These are phyloP conservation scores for Monilinia vaccinii-corymbosi DNA, from an alignment of 2,329 filamentous ascomycete species.

Conservation along the genomic window DNA sequence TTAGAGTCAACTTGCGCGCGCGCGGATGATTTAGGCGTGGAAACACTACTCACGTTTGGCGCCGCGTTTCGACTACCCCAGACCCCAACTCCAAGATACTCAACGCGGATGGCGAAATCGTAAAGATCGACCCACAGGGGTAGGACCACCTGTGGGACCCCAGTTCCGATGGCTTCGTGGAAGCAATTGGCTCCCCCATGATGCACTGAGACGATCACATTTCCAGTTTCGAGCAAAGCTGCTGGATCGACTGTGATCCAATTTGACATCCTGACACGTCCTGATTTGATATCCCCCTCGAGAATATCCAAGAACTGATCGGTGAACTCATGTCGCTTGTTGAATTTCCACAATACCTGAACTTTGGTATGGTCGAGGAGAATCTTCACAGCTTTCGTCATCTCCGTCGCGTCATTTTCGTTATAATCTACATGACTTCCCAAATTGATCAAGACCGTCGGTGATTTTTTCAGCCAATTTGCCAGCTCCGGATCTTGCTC, in stretches of 20 bases:
- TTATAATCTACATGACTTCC: conserved; percentile 28
- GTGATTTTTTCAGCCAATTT: conserved; percentile 33
- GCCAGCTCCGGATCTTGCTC: conserved; percentile 34
- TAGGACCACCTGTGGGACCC: conserved; percentile 37
- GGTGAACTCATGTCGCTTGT: neutral
- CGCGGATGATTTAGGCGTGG: neutral
- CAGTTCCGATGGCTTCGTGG: conserved; percentile 35
- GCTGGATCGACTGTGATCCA: conserved; percentile 11
- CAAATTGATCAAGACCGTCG: conserved; percentile 38
- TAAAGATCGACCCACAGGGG: conserved; percentile 38
- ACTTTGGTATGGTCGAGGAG: conserved; percentile 27
- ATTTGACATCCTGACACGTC: conserved; percentile 4
- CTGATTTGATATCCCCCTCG: neutral
- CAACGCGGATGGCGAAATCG: conserved; percentile 34
- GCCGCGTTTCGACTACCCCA: conserved; percentile 14
- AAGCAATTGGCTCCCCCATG: conserved; percentile 34
- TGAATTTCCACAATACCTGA: conserved; percentile 31
- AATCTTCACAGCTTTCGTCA: conserved; percentile 31
- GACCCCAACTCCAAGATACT: conserved; percentile 34
- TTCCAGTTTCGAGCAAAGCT: conserved; percentile 28
- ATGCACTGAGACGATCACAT: conserved; percentile 29
- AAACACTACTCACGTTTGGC: neutral
- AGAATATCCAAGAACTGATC: conserved; percentile 11
- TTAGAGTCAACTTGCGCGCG: neutral
- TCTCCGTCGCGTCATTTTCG: conserved; percentile 29